Conservation (phyloP, 1,284 basidiomycete genomes). For the Ustilago sp. region DNA sequence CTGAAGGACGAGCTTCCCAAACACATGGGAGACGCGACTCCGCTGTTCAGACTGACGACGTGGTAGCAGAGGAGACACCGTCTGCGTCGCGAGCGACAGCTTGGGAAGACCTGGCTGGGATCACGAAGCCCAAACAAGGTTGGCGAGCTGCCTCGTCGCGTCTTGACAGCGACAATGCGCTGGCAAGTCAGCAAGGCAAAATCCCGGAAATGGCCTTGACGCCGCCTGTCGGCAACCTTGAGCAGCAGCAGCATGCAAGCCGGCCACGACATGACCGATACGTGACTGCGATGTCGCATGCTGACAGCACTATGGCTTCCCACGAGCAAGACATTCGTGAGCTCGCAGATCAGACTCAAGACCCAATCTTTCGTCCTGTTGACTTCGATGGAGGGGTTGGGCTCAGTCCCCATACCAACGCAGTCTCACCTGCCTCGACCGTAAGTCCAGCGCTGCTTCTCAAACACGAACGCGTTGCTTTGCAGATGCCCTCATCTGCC, state of each 20-base stretch:
- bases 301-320: background rate
- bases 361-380: background rate
- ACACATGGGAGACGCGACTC: background rate
- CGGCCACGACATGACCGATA: slow-evolving; percentile 18
- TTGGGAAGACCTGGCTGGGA: slow-evolving; percentile 25
- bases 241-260: background rate
- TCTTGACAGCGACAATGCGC: background rate
- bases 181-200: background rate
- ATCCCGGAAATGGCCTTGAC: background rate
- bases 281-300: slow-evolving; percentile 16
- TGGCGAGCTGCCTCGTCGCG: background rate
- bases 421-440: slow-evolving; percentile 12
- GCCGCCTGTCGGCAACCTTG: background rate
- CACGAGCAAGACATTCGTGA: background rate
- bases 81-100: slow-evolving; percentile 5
- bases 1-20: background rate
- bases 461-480: slow-evolving; percentile 16
- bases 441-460: slow-evolving; percentile 21
- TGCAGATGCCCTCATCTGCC: slow-evolving; percentile 6
- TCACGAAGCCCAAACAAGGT: background rate
- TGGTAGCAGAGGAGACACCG: background rate
- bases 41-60: background rate
- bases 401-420: background rate
- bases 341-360: background rate
- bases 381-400: background rate